A percentile compares a stretch with the other conserved stretches of the same genome.
Conservation (phyloP, 164 flowering plant species). For the Macadamia tetraphylla region DNA sequence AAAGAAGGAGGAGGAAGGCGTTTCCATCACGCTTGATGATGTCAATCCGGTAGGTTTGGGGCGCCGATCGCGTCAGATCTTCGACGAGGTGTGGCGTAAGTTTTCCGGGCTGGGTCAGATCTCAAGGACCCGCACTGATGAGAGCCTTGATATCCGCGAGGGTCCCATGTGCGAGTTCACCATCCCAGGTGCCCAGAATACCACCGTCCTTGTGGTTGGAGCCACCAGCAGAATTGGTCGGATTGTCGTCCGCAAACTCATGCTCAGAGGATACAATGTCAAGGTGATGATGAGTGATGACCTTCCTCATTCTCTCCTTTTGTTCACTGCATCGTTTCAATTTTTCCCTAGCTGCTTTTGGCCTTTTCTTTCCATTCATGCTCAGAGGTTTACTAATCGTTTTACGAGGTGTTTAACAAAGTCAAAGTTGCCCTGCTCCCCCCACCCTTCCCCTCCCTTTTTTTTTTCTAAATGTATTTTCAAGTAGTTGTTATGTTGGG, state of each 20-base stretch:
- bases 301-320: no score
- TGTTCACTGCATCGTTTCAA: not conserved
- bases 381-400: no score
- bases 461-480: not conserved
- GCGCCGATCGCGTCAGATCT: constrained; percentile 76
- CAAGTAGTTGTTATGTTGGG: not conserved
- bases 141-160: constrained; percentile 46
- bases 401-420: no score
- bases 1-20: not conserved
- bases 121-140: constrained; percentile 69
- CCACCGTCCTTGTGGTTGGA: constrained; percentile 85
- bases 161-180: constrained; percentile 95
- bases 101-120: constrained; percentile 90
- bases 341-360: no score
- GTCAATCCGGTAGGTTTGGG: constrained; percentile 95
- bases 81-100: constrained; percentile 92
- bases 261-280: constrained; percentile 90
- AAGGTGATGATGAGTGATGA: constrained; percentile 52
- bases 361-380: no score
- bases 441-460: no score
- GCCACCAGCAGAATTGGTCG: constrained; percentile 92
- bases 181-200: constrained; percentile 88
- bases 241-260: constrained; percentile 79
- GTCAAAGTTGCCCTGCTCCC: not conserved
- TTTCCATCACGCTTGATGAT: constrained; percentile 26